Conservation (phyloP, 1,284 basidiomycete genomes). For the Athelia sp. region DNA sequence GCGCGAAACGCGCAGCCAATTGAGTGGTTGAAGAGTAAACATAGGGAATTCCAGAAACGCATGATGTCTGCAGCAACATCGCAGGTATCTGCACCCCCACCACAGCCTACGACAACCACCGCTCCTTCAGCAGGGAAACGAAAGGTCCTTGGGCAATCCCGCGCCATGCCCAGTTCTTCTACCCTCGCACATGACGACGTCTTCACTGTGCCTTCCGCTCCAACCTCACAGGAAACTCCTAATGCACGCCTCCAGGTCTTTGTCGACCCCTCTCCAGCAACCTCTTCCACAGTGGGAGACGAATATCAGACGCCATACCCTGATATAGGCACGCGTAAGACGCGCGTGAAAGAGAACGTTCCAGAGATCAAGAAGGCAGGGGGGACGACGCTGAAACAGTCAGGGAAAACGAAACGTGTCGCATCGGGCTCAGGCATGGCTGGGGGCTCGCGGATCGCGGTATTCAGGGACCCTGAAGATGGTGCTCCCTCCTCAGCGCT, state of each 20-base stretch:
- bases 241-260: conserved; percentile 65
- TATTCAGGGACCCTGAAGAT: conserved; percentile 50
- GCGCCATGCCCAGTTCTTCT: conserved; percentile 16
- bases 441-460: conserved; percentile 42
- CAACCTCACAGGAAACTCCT: conserved; percentile 21
- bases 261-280: conserved; percentile 58
- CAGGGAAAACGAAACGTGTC: conserved; percentile 47
- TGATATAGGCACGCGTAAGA: conserved; percentile 69
- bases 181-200: conserved; percentile 18
- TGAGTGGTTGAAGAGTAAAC: conserved; percentile 69
- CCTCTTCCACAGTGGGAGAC: conserved; percentile 31
- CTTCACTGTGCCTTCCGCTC: conserved; percentile 15
- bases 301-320: conserved; percentile 46
- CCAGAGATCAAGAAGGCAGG: conserved; percentile 60
- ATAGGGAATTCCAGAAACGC: conserved; percentile 80
- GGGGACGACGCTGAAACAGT: conserved; percentile 60
- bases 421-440: conserved; percentile 32
- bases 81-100: conserved; percentile 19
- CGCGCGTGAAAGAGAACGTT: conserved; percentile 71
- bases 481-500: conserved; percentile 27
- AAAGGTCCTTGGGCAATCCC: conserved; percentile 25
- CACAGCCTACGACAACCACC: conserved; percentile 7
- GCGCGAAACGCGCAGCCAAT: conserved; percentile 71
- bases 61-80: conserved; percentile 52
- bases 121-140: conserved; percentile 25